Percentiles rank a stretch among this genome's conserved stretches.
phyloP scores from a whole-genome alignment of 106 monocot genomes.

The Iris macrosiphon region DNA sequence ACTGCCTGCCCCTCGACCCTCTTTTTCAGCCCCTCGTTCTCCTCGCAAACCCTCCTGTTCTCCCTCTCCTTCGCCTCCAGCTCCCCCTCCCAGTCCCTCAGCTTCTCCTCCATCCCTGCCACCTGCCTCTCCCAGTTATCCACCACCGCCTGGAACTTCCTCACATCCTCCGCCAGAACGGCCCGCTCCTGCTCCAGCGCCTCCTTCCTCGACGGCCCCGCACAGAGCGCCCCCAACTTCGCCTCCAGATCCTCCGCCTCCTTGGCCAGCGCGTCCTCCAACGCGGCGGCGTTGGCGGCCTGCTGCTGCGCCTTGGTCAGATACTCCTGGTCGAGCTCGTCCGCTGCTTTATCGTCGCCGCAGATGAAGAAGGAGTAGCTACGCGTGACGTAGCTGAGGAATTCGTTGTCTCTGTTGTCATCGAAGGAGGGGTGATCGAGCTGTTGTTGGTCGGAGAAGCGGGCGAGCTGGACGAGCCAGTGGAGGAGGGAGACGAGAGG shows the following conservation, averaged over 20 bases:
- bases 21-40: conserved; percentile 53
- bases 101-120: conserved; percentile 23
- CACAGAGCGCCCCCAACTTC: conserved; percentile 13
- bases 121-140: conserved; percentile 32
- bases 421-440: neutral
- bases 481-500: conserved; percentile 49
- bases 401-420: conserved; percentile 11
- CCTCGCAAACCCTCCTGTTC: conserved; percentile 23
- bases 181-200: conserved; percentile 36
- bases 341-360: conserved; percentile 60
- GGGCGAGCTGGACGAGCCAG: conserved; percentile 67
- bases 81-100: conserved; percentile 31
- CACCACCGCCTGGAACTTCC: conserved; percentile 59
- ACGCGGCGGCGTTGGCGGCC: conserved; percentile 5
- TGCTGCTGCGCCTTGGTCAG: conserved; percentile 9
- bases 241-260: conserved; percentile 41
- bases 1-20: conserved; percentile 52
- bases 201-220: conserved; percentile 32
- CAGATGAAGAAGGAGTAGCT: conserved; percentile 56
- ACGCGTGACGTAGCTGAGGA: conserved; percentile 26
- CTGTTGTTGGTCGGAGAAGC: conserved; percentile 23
- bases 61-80: conserved; percentile 64
- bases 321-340: conserved; percentile 51
- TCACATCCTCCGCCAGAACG: conserved; percentile 34
- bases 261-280: conserved; percentile 22